Evolutionary conservation across 2,329 filamentous ascomycete genomes (phyloP).

Genomic region (Scytalidium lignicola): DNA sequence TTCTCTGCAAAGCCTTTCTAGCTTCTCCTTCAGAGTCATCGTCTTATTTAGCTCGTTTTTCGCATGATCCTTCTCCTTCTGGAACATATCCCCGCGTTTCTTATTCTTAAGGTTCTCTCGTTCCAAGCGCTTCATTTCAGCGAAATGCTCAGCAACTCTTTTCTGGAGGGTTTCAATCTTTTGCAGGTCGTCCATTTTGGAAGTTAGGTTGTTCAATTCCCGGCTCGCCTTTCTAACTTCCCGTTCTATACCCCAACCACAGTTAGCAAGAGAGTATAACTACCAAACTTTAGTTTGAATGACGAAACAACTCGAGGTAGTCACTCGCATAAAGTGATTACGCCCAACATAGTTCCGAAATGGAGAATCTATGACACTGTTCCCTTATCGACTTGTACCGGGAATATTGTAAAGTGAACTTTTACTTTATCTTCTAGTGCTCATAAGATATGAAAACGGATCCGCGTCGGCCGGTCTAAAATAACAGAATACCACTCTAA

Average conservation of each 20-base stretch:
- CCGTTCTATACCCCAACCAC: constrained; percentile 56
- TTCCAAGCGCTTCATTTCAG: constrained; percentile 93
- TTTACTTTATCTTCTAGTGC: neutral
- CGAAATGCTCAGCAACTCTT: constrained; percentile 84
- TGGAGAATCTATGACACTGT: neutral
- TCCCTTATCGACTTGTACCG: neutral
- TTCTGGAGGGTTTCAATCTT: constrained; percentile 88
- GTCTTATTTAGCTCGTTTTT: constrained; percentile 82
- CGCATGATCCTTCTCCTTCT: constrained; percentile 93
- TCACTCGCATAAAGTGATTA: neutral
- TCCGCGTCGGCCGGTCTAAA: neutral
- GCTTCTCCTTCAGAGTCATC: constrained; percentile 85
- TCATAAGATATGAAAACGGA: neutral
- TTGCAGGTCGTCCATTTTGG: constrained; percentile 86
- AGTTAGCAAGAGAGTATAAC: constrained; percentile 6
- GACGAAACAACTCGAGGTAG: neutral
- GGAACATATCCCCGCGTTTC: constrained; percentile 86
- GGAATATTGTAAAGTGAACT: neutral
- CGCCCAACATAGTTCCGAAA: neutral
- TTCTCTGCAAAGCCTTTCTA: constrained; percentile 93
- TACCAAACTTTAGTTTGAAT: constrained; percentile 3
- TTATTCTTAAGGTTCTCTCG: constrained; percentile 94
- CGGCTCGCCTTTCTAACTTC: constrained; percentile 92
- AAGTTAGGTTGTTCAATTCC: constrained; percentile 81
- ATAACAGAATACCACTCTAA: constrained; percentile 4